Conservation (phyloP, 495 filamentous ascomycete genomes). For the Geoglossum glabrum region DNA sequence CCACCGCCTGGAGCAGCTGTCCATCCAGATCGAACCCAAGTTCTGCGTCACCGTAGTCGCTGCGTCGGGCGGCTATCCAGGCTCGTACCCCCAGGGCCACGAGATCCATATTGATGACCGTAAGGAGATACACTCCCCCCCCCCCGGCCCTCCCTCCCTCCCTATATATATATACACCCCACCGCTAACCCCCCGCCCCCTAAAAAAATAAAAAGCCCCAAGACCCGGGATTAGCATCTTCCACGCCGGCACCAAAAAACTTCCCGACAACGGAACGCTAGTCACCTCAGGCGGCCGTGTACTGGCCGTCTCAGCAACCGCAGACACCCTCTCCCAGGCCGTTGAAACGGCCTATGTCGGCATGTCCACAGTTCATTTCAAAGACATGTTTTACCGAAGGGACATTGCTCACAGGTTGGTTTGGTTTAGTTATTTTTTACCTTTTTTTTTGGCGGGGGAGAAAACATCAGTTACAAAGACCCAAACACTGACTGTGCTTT, state of each 20-base stretch:
- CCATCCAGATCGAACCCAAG: constrained; percentile 41
- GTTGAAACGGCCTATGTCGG: constrained; percentile 67
- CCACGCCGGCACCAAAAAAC: constrained; percentile 88
- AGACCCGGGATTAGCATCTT: constrained; percentile 46
- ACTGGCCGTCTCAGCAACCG: constrained; percentile 70
- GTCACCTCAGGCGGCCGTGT: constrained; percentile 73
- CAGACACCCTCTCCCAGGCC: constrained; percentile 53
- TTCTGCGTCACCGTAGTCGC: constrained; percentile 85
- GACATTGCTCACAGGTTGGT: constrained; percentile 78
- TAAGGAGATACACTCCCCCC: no score
- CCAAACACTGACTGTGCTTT: no score
- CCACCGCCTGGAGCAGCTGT: constrained; percentile 49
- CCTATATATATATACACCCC: no score
- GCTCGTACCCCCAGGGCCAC: constrained; percentile 62
- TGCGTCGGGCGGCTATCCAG: constrained; percentile 88
- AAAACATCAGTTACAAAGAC: no score
- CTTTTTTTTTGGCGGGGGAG: no score
- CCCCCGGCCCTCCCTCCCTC: no score
- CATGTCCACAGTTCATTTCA: constrained; percentile 60
- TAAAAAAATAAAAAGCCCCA: constrained; percentile 9
- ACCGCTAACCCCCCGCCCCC: no score
- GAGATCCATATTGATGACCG: constrained; percentile 39
- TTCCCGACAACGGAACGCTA: constrained; percentile 37
- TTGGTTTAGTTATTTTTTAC: no score
- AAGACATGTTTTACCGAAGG: constrained; percentile 78